Evolutionary conservation across 495 filamentous ascomycete species (phyloP).

Genomic region (Peziza echinospora): DNA sequence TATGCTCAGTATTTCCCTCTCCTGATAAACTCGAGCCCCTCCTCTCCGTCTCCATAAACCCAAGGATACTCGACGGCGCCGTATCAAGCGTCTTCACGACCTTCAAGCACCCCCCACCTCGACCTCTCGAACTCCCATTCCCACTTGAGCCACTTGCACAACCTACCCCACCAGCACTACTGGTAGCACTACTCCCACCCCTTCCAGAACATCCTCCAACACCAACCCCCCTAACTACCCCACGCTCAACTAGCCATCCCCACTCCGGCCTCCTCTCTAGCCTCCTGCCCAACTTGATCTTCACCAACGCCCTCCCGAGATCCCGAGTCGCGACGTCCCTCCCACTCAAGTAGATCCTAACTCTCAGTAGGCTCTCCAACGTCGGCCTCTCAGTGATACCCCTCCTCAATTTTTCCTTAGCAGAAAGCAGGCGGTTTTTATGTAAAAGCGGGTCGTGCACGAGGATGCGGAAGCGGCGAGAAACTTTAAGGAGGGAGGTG

Average conservation of each 20-base stretch:
- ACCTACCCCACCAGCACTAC: too few relatives aligned
- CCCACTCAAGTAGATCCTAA: conserved; percentile 35
- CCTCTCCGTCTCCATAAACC: too few relatives aligned
- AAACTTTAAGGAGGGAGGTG: conserved; percentile 32
- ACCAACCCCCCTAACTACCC: too few relatives aligned
- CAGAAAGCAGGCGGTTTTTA: conserved; percentile 30
- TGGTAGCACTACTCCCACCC: too few relatives aligned
- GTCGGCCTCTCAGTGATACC: conserved; percentile 32
- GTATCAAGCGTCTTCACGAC: conserved; percentile 26
- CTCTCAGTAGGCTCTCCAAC: conserved; percentile 27
- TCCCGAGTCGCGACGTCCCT: conserved; percentile 32
- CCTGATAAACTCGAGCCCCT: conserved; percentile 28
- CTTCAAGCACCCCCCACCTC: conserved; percentile 17
- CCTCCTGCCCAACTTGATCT: conserved; percentile 25
- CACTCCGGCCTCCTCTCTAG: conserved; percentile 17
- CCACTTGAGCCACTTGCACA: too few relatives aligned
- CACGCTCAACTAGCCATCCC: conserved; percentile 16
- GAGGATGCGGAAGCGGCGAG: conserved; percentile 32
- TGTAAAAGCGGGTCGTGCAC: conserved; percentile 35
- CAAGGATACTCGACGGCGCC: too few relatives aligned
- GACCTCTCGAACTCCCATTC: conserved; percentile 11
- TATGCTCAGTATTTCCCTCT: conserved; percentile 30
- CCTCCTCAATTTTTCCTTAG: conserved; percentile 26
- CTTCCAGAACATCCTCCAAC: too few relatives aligned
- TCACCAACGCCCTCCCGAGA: conserved; percentile 29